Evolutionary conservation across 2,329 filamentous ascomycete genomes (phyloP).

Genomic region (Claviceps paspali): DNA sequence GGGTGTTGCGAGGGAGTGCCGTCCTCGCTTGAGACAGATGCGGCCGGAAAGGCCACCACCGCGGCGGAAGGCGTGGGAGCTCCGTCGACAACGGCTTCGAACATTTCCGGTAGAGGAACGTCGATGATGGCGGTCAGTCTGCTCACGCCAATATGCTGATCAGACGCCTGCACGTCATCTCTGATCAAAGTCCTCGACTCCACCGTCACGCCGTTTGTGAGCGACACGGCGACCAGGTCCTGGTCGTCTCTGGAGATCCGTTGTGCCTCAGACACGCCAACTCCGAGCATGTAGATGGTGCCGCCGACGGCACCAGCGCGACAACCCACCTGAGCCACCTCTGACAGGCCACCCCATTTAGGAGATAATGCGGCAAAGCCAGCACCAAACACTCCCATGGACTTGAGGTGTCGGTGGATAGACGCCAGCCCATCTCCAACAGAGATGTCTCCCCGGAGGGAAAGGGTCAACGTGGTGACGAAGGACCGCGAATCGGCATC

Average conservation of each 20-base stretch:
- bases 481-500: constrained; percentile 51
- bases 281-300: constrained; percentile 73
- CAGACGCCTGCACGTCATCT: constrained; percentile 18
- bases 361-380: constrained; percentile 82
- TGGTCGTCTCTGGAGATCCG: constrained; percentile 9
- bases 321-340: constrained; percentile 83
- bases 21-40: constrained; percentile 23
- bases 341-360: constrained; percentile 83
- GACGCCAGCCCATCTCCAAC: constrained; percentile 52
- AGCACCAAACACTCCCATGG: constrained; percentile 74
- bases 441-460: constrained; percentile 46
- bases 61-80: constrained; percentile 60
- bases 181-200: constrained; percentile 39
- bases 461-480: constrained; percentile 55
- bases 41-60: constrained; percentile 49
- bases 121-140: constrained; percentile 55
- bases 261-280: constrained; percentile 35
- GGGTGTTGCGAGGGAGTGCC: constrained; percentile 27
- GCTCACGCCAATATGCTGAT: constrained; percentile 26
- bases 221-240: constrained; percentile 25
- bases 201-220: constrained; percentile 43
- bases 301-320: constrained; percentile 84
- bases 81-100: constrained; percentile 57
- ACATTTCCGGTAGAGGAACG: constrained; percentile 48
- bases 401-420: constrained; percentile 67